A percentile compares a stretch with the other conserved stretches of the same genome.
Evolutionary conservation across 305 asterid species (phyloP).

Genomic region (Lippia alba): DNA sequence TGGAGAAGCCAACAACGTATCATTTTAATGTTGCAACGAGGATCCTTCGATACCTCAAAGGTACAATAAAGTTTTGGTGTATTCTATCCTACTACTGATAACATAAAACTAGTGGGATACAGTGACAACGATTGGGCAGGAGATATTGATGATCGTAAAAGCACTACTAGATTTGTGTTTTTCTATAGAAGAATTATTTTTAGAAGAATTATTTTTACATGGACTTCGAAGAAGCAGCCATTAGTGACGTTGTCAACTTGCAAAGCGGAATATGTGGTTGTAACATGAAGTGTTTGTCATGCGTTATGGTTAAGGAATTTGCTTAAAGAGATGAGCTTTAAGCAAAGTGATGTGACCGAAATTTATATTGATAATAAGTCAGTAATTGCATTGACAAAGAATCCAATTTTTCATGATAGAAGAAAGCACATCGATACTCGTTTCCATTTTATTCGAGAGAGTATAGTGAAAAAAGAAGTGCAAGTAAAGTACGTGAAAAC

Average conservation of each 20-base stretch:
- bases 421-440: not conserved
- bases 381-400: not conserved
- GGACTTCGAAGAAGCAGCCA: not conserved
- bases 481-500: too few relatives aligned
- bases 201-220: not conserved
- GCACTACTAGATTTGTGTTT: not conserved
- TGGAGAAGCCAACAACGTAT: too few relatives aligned
- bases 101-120: slow-evolving; percentile 5
- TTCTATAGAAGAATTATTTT: too few relatives aligned
- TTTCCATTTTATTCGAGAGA: not conserved
- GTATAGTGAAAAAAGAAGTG: too few relatives aligned
- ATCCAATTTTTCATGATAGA: not conserved
- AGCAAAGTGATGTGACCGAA: not conserved
- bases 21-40: not conserved
- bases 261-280: slow-evolving; percentile 10
- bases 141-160: slow-evolving; percentile 4
- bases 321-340: not conserved
- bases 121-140: too few relatives aligned
- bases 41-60: not conserved
- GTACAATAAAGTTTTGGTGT: not conserved
- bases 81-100: not conserved
- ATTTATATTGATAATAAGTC: not conserved
- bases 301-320: not conserved
- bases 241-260: slow-evolving; percentile 3
- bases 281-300: not conserved